Conservation (phyloP, 495 filamentous ascomycete genomes). For the Lentithecium fluviatile region DNA sequence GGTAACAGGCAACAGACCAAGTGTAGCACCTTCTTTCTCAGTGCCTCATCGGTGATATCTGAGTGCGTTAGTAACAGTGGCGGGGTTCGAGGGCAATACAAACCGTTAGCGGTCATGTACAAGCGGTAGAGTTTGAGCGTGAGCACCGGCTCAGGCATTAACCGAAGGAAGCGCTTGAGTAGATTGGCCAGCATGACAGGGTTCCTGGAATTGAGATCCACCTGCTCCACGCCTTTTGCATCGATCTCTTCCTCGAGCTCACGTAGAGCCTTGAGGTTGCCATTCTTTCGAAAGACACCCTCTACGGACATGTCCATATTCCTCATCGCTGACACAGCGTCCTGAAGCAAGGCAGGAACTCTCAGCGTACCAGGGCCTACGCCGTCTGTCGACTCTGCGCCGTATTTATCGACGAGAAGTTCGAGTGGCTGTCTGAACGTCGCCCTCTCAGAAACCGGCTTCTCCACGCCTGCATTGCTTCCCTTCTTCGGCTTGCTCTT, state of each 20-base stretch:
- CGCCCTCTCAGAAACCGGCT: conserved; percentile 53
- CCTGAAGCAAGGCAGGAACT: conserved; percentile 86
- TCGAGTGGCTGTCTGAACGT: conserved; percentile 87
- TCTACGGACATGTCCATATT: conserved; percentile 99
- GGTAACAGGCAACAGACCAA: conserved; percentile 90
- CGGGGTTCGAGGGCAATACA: conserved; percentile 34
- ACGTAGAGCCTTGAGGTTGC: conserved; percentile 87
- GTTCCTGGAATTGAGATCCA: conserved; percentile 78
- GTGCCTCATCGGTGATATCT: conserved; percentile 83
- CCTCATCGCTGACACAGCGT: conserved; percentile 87
- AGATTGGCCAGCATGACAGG: conserved; percentile 93
- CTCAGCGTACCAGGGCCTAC: conserved; percentile 87
- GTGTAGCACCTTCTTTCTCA: conserved; percentile 80
- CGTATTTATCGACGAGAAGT: conserved; percentile 83
- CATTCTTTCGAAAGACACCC: conserved; percentile 98
- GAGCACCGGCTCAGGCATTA: conserved; percentile 90
- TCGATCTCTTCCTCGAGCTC: conserved; percentile 83
- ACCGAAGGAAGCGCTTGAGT: conserved; percentile 91
- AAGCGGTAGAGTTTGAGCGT: conserved; percentile 92
- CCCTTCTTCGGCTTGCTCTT: conserved; percentile 58
- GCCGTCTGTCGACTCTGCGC: conserved; percentile 92
- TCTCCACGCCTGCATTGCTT: conserved; percentile 65
- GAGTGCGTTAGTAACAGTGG: conserved; percentile 7
- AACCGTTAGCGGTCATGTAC: conserved; percentile 85
- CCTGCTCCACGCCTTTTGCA: conserved; percentile 70